Evolutionary conservation across 1,284 basidiomycete genomes (phyloP).

Genomic region (Boletus mariae): DNA sequence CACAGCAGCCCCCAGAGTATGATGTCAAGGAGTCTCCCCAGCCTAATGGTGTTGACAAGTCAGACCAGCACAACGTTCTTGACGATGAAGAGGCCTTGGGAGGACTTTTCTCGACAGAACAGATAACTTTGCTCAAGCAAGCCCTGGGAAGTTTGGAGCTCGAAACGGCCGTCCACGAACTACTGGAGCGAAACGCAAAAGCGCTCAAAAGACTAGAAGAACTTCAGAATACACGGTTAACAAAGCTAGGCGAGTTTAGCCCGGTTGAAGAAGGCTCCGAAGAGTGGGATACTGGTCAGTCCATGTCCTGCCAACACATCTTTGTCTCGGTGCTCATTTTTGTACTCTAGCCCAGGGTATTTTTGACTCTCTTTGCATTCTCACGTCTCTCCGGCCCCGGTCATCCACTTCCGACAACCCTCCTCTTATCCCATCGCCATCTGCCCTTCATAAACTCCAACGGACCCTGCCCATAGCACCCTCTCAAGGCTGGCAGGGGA

Average conservation of each 20-base stretch:
- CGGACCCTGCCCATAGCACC: constrained; percentile 59
- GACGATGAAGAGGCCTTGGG: constrained; percentile 40
- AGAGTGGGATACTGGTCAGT: constrained; percentile 74
- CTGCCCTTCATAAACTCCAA: constrained; percentile 62
- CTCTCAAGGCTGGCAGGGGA: constrained; percentile 69
- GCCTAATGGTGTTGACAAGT: constrained; percentile 12
- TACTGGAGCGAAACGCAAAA: constrained; percentile 59
- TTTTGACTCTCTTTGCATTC: constrained; percentile 59
- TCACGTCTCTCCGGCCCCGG: constrained; percentile 68
- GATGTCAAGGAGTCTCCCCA: constrained; percentile 1
- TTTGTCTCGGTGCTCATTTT: constrained; percentile 5
- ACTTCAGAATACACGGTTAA: constrained; percentile 56
- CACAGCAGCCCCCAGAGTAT: constrained; percentile 5
- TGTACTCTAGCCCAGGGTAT: constrained; percentile 61
- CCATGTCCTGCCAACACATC: neutral
- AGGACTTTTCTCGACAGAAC: constrained; percentile 52
- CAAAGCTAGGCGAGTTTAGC: constrained; percentile 41
- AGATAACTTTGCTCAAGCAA: constrained; percentile 52
- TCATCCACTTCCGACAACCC: constrained; percentile 38
- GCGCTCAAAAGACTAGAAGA: constrained; percentile 61
- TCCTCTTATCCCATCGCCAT: constrained; percentile 56
- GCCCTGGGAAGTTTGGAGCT: constrained; percentile 57
- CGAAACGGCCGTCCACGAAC: constrained; percentile 61
- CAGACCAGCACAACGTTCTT: constrained; percentile 3
- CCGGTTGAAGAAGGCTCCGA: constrained; percentile 64